Percentiles rank a stretch among this genome's conserved stretches.
Evolutionary conservation across 2,329 filamentous ascomycete genomes (phyloP).

Genomic region (Emmonsiellopsis sp.): DNA sequence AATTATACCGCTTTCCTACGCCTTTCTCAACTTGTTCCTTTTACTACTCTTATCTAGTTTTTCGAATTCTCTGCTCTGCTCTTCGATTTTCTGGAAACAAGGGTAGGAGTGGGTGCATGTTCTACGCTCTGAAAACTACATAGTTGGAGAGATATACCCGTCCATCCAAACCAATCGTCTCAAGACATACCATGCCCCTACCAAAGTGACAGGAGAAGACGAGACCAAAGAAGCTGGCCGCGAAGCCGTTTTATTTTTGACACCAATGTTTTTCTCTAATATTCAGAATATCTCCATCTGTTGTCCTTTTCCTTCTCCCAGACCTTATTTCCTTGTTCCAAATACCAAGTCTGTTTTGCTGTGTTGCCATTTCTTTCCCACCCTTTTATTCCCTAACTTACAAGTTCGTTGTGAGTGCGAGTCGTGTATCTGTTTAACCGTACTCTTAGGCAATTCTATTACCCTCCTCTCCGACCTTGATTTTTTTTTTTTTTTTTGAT

Average conservation of each 20-base stretch:
- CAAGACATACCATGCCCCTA: no score
- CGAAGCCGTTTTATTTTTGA: not conserved
- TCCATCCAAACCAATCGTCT: no score
- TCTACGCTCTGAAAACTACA: no score
- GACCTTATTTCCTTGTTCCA: not conserved
- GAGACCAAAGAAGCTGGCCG: not conserved
- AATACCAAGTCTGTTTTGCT: not conserved
- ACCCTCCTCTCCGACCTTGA: no score
- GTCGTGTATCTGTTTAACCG: not conserved
- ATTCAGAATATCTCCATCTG: not conserved
- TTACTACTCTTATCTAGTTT: not conserved
- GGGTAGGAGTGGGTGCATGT: no score
- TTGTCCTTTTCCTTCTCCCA: not conserved
- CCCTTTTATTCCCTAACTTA: not conserved
- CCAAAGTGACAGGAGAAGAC: no score
- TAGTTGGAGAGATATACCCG: no score
- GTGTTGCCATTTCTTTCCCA: not conserved
- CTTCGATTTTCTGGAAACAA: not conserved
- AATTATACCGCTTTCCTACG: not conserved
- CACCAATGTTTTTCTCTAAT: not conserved
- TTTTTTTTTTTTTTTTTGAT: no score
- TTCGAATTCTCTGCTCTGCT: not conserved
- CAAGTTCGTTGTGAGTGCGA: not conserved
- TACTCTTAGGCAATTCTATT: no score
- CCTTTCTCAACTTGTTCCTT: not conserved